These are phyloP conservation scores for Saccharomyces jurei DNA, from an alignment of 805 yeast genomes.

Conservation along the genomic window DNA sequence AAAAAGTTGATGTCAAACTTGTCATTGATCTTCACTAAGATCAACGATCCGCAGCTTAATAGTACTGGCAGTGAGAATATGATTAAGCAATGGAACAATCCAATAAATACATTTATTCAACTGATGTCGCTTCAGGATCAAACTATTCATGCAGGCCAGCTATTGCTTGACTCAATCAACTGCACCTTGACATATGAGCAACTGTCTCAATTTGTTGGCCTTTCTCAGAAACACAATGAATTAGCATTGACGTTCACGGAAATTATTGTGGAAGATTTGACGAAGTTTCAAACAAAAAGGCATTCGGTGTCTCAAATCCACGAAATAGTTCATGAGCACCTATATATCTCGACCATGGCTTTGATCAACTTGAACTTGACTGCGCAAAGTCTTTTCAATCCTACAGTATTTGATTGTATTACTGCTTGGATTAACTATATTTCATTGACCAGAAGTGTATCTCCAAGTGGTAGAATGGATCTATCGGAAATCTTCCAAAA, in stretches of 20 bases:
- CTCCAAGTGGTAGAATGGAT: constrained; percentile 24
- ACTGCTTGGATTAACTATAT: constrained; percentile 28
- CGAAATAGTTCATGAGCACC: constrained; percentile 26
- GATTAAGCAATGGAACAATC: constrained; percentile 26
- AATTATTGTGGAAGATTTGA: constrained; percentile 30
- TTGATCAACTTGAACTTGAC: constrained; percentile 22
- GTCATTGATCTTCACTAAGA: constrained; percentile 24
- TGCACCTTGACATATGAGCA: constrained; percentile 16
- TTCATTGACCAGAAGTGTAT: constrained; percentile 23
- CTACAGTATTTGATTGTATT: constrained; percentile 21
- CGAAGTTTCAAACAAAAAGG: constrained; percentile 24
- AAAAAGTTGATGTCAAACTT: constrained; percentile 31
- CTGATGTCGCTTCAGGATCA: constrained; percentile 7
- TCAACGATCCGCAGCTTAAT: constrained; percentile 14
- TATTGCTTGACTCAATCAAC: constrained; percentile 13
- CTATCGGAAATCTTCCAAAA: constrained; percentile 24
- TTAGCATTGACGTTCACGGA: constrained; percentile 23
- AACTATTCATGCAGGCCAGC: constrained; percentile 6
- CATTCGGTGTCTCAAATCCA: constrained; percentile 23
- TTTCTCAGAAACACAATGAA: constrained; percentile 18
- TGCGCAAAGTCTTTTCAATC: constrained; percentile 4
- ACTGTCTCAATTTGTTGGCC: constrained; percentile 17
- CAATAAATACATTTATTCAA: constrained; percentile 24
- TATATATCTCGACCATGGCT: constrained; percentile 29
- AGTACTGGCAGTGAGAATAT: constrained; percentile 2